Evolutionary conservation across 345 rosid genomes (phyloP).

Genomic region (Salix dunnii): DNA sequence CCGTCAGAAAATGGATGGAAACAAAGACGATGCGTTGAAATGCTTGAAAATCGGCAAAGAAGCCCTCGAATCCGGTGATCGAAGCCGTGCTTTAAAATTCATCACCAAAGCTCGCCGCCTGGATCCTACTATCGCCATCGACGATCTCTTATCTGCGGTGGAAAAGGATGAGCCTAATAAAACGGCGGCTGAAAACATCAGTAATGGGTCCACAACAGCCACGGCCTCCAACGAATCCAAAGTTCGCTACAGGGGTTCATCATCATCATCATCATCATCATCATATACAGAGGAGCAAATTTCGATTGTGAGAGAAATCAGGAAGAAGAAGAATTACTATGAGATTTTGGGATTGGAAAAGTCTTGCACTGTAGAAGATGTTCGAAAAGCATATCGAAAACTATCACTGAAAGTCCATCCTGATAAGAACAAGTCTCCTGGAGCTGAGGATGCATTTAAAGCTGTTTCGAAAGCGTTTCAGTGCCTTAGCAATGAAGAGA

Average conservation of each 20-base stretch:
- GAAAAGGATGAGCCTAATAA: slow-evolving; percentile 20
- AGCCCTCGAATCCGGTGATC: slow-evolving; percentile 71
- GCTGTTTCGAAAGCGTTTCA: slow-evolving; percentile 86
- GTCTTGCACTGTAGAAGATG: slow-evolving; percentile 69
- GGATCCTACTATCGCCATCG: slow-evolving; percentile 65
- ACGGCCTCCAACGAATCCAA: slow-evolving; percentile 19
- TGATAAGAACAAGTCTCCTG: slow-evolving; percentile 89
- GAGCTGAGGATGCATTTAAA: slow-evolving; percentile 90
- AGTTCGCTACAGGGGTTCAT: slow-evolving; percentile 48
- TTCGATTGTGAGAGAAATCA: slow-evolving; percentile 64
- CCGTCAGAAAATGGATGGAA: slow-evolving; percentile 63
- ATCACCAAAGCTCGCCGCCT: slow-evolving; percentile 86
- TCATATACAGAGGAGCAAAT: slow-evolving; percentile 74
- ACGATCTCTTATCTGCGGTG: slow-evolving; percentile 51
- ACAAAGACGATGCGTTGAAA: slow-evolving; percentile 90
- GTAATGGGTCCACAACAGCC: slow-evolving; percentile 23
- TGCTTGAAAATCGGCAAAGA: slow-evolving; percentile 75
- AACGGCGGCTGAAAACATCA: not conserved
- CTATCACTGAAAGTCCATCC: slow-evolving; percentile 92
- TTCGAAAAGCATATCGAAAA: slow-evolving; percentile 78
- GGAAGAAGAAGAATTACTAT: slow-evolving; percentile 76
- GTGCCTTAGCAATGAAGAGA: slow-evolving; percentile 75
- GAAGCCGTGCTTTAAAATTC: slow-evolving; percentile 73
- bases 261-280: slow-evolving; percentile 36
- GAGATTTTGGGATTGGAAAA: slow-evolving; percentile 75